A percentile compares a stretch with the other conserved stretches of the same genome.
phyloP scores from a whole-genome alignment of 148 eudicot species.

The Camellia lanceoleosa region DNA sequence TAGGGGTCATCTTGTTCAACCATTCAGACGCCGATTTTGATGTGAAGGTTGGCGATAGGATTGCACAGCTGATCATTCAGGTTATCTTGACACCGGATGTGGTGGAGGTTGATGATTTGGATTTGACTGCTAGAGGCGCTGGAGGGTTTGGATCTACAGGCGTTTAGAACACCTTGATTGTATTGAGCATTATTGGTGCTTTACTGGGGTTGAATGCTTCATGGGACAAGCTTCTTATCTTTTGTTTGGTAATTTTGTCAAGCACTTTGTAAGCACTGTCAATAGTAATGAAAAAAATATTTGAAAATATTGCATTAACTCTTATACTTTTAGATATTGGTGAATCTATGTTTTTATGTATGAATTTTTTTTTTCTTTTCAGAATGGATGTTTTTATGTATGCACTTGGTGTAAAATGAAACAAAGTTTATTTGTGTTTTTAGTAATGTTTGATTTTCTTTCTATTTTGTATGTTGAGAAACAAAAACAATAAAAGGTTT shows the following conservation, averaged over 20 bases:
- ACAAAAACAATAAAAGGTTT: too few relatives aligned
- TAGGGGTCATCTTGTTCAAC: slow-evolving; percentile 79
- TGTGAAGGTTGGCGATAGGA: slow-evolving; percentile 72
- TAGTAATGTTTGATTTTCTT: too few relatives aligned
- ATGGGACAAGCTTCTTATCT: neutral
- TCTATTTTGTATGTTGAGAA: too few relatives aligned
- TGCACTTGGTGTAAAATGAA: too few relatives aligned
- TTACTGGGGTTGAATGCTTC: neutral
- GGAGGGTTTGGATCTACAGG: slow-evolving; percentile 90
- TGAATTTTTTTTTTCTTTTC: too few relatives aligned
- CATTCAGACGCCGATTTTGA: slow-evolving; percentile 68
- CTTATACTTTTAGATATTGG: neutral
- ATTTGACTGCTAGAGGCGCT: slow-evolving; percentile 65
- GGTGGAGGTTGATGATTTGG: slow-evolving; percentile 71
- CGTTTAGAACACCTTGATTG: slow-evolving; percentile 16
- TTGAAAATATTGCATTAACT: neutral
- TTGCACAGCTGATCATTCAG: slow-evolving; percentile 83
- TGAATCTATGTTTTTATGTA: neutral
- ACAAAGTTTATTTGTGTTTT: too few relatives aligned
- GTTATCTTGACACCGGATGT: slow-evolving; percentile 77
- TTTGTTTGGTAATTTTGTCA: neutral
- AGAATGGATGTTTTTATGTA: too few relatives aligned
- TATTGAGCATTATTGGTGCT: neutral
- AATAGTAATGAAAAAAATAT: neutral
- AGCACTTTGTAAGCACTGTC: neutral